Conservation (phyloP, 495 filamentous ascomycete species). For the Aspergillus nidulans region DNA sequence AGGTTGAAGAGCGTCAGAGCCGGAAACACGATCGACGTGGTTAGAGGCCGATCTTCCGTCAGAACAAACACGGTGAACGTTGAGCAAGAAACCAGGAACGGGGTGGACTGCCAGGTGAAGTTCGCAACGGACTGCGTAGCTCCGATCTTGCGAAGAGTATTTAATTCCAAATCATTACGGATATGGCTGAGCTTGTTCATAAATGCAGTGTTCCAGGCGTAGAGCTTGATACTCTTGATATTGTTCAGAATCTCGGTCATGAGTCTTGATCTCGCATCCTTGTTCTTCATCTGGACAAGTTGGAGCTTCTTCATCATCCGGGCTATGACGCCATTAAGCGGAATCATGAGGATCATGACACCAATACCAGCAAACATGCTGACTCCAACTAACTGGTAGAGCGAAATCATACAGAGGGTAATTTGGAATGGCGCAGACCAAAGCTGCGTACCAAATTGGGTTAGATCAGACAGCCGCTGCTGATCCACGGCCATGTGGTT, state of each 20-base stretch:
- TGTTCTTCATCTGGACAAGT: slow-evolving; percentile 98
- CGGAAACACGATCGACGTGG: slow-evolving; percentile 93
- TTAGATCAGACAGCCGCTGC: slow-evolving; percentile 88
- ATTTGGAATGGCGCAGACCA: slow-evolving; percentile 99
- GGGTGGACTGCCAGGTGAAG: slow-evolving; percentile 99
- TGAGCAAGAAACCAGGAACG: slow-evolving; percentile 95
- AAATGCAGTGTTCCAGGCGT: slow-evolving; percentile 95
- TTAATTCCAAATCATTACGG: slow-evolving; percentile 89
- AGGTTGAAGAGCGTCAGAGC: slow-evolving; percentile 89
- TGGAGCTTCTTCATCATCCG: slow-evolving; percentile 90
- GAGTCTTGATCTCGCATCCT: slow-evolving; percentile 85
- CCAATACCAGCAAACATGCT: slow-evolving; percentile 97
- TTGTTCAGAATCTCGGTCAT: slow-evolving; percentile 99
- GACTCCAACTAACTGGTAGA: slow-evolving; percentile 88
- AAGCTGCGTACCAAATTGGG: slow-evolving; percentile 89
- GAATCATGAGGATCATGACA: slow-evolving; percentile 97
- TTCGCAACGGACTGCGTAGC: slow-evolving; percentile 90
- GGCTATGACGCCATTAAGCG: slow-evolving; percentile 90
- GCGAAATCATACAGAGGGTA: slow-evolving; percentile 84
- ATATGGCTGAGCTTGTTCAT: slow-evolving; percentile 96
- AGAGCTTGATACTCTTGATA: slow-evolving; percentile 99
- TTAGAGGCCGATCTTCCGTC: slow-evolving; percentile 72
- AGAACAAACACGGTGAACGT: slow-evolving; percentile 95
- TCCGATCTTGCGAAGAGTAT: slow-evolving; percentile 93
- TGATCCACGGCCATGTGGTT: slow-evolving; percentile 99